Conservation (phyloP, 1,284 basidiomycete species). For the Phellopilus nigrolimitatus region DNA sequence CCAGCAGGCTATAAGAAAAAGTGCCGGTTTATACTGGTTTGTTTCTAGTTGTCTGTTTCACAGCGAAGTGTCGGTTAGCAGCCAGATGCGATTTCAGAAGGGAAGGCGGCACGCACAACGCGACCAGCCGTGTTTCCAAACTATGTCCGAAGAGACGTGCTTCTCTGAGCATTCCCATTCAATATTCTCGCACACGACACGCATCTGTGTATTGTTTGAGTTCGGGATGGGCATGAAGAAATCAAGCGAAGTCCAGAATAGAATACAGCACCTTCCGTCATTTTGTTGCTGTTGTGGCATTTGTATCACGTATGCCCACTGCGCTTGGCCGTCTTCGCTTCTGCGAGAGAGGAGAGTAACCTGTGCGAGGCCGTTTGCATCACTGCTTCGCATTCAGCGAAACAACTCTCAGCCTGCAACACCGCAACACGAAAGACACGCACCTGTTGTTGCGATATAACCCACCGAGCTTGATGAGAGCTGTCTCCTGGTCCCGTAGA, state of each 20-base stretch:
- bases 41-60: conserved; percentile 74
- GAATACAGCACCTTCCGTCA: too few species aligned
- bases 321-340: conserved; percentile 97
- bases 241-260: conserved; percentile 89
- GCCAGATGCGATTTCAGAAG: neutral
- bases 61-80: neutral
- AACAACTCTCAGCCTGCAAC: neutral
- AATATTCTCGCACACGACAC: conserved; percentile 86
- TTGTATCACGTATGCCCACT: conserved; percentile 57
- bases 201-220: conserved; percentile 75
- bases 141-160: conserved; percentile 95
- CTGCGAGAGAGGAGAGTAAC: conserved; percentile 88
- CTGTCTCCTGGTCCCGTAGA: conserved; percentile 80
- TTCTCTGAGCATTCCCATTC: conserved; percentile 92
- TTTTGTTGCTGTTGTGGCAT: neutral
- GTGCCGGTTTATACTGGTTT: conserved; percentile 73
- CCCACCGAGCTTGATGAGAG: conserved; percentile 83
- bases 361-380: conserved; percentile 81
- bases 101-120: conserved; percentile 52
- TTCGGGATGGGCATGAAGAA: conserved; percentile 79
- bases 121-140: conserved; percentile 86
- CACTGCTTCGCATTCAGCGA: conserved; percentile 40
- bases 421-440: conserved; percentile 27
- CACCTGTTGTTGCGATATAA: conserved; percentile 85
- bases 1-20: conserved; percentile 81